Evolutionary conservation across 768 basidiomycete species (phyloP).

Genomic region (Phylloporus sp.): DNA sequence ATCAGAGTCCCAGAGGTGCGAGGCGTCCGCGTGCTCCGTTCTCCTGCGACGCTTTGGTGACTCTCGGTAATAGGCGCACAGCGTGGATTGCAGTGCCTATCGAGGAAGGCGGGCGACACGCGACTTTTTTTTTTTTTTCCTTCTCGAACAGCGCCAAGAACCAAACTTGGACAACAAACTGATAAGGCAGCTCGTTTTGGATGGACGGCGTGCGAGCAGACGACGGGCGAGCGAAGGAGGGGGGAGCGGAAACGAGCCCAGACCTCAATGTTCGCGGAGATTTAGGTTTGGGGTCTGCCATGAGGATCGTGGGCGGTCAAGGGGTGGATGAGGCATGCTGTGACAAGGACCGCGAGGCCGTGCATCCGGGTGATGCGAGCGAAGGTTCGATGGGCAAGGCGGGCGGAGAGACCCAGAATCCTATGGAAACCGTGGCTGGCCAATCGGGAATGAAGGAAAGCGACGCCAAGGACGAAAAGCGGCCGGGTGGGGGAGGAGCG

Average conservation of each 20-base stretch:
- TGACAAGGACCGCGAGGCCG: constrained; percentile 16
- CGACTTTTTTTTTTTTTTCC: neutral
- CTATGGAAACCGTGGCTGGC: neutral
- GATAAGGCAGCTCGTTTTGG: no score
- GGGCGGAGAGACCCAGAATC: neutral
- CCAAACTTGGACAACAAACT: no score
- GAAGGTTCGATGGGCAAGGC: constrained; percentile 12
- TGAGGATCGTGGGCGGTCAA: constrained; percentile 22
- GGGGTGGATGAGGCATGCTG: constrained; percentile 23
- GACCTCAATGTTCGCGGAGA: constrained; percentile 18
- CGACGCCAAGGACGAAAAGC: neutral
- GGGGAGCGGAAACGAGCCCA: neutral
- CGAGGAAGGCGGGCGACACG: constrained; percentile 5
- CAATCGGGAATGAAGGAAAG: constrained; percentile 5
- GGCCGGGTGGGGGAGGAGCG: constrained; percentile 17
- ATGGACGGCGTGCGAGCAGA: constrained; percentile 5
- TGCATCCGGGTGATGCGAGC: constrained; percentile 18
- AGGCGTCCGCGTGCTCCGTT: constrained; percentile 8
- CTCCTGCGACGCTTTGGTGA: constrained; percentile 2
- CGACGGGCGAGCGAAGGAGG: neutral
- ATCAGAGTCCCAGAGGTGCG: constrained; percentile 4
- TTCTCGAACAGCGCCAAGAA: no score
- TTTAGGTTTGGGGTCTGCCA: constrained; percentile 18
- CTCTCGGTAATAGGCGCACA: constrained; percentile 5
- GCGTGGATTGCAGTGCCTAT: constrained; percentile 6